Evolutionary conservation across 1,284 basidiomycete genomes (phyloP).

Genomic region (Cerioporus squamosus): DNA sequence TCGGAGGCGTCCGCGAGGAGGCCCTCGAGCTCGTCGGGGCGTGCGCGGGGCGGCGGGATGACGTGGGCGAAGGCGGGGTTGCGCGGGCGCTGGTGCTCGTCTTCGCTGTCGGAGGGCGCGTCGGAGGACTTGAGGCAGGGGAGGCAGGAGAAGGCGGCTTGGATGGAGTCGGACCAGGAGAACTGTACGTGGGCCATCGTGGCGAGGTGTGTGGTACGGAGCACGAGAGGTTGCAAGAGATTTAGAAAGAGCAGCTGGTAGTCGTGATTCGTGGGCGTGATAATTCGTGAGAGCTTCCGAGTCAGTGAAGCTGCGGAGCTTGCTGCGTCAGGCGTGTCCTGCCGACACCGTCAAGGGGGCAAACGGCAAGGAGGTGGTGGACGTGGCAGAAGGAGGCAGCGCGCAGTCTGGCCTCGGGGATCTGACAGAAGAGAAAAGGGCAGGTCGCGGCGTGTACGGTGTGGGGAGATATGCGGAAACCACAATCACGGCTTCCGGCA

Average conservation of each 20-base stretch:
- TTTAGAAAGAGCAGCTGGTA: no score
- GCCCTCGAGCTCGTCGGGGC: conserved; percentile 62
- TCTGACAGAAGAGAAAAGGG: not conserved
- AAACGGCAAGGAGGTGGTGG: not conserved
- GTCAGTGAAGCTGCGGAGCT: no score
- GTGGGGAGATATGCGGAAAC: not conserved
- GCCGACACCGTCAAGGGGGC: no score
- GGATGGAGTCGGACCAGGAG: conserved; percentile 64
- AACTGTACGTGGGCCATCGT: conserved; percentile 38
- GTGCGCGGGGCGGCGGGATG: conserved; percentile 45
- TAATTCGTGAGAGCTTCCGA: no score
- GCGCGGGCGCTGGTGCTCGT: conserved; percentile 25
- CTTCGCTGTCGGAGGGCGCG: conserved; percentile 29
- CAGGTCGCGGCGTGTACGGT: not conserved
- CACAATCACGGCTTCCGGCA: not conserved
- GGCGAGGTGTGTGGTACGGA: not conserved
- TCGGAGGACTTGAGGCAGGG: conserved; percentile 49
- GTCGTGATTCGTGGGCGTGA: no score
- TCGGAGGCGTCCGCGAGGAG: conserved; percentile 54
- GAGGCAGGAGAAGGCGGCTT: conserved; percentile 62
- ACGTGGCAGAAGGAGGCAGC: not conserved
- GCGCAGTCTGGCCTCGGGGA: no score
- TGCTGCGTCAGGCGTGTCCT: no score
- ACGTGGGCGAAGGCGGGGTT: conserved; percentile 30
- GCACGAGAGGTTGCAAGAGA: no score